Evolutionary conservation across 2,329 filamentous ascomycete genomes (phyloP).

Genomic region (Aspergillus puulaauensis): DNA sequence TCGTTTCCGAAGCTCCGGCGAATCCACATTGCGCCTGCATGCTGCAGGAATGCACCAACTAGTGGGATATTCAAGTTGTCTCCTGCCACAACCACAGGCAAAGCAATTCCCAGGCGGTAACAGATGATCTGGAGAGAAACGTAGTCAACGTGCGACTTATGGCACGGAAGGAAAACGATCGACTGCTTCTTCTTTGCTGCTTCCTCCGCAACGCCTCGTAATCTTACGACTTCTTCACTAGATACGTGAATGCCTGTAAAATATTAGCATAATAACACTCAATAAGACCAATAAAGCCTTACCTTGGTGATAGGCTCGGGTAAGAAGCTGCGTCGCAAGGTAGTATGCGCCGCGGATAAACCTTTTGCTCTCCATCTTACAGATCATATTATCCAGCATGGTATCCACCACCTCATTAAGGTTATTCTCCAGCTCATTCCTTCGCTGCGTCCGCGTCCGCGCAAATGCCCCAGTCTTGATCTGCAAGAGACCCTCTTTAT

Average conservation of each 20-base stretch:
- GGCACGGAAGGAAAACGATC: constrained; percentile 92
- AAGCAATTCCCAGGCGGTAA: constrained; percentile 82
- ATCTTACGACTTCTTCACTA: constrained; percentile 82
- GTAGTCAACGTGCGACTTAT: constrained; percentile 94
- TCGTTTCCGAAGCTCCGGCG: constrained; percentile 90
- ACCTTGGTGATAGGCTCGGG: constrained; percentile 92
- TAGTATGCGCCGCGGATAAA: constrained; percentile 96
- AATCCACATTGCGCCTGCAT: constrained; percentile 98
- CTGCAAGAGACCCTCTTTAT: constrained; percentile 68
- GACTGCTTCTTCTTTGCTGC: constrained; percentile 87
- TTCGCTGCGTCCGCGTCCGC: constrained; percentile 32
- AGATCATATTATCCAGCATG: constrained; percentile 94
- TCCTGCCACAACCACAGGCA: constrained; percentile 90
- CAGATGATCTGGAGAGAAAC: constrained; percentile 93
- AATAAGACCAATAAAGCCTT: constrained; percentile 9
- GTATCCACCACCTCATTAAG: constrained; percentile 79
- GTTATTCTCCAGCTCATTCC: constrained; percentile 66
- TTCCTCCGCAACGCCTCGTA: constrained; percentile 77
- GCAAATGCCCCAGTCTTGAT: constrained; percentile 31
- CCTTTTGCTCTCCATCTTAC: constrained; percentile 93
- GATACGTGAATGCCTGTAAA: constrained; percentile 77
- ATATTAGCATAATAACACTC: neutral
- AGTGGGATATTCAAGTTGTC: constrained; percentile 96
- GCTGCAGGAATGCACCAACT: constrained; percentile 85
- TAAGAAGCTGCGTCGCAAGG: constrained; percentile 79